Evolutionary conservation across 2,329 filamentous ascomycete genomes (phyloP), one percentile per base, ranked within the genome.

Genomic region (Exserohilum rostratum): DNA sequence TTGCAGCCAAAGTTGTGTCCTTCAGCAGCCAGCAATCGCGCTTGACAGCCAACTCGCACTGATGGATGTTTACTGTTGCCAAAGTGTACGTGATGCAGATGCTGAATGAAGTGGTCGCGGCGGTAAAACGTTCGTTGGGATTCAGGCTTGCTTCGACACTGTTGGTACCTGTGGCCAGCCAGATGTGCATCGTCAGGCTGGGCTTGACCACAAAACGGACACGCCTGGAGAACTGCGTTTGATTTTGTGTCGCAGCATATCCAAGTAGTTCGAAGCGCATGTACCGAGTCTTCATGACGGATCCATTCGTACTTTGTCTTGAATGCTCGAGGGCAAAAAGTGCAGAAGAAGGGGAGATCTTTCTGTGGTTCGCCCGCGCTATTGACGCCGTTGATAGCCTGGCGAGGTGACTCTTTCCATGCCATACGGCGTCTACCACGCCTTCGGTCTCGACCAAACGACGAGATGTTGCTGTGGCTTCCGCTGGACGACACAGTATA

Each of bases 271-370:
- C 70, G 68, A n/a, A 74, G 67, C 11, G 69, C 72, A 40, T 75
- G 72, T 4, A 73, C 71, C 1, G 71, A 74, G 39, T 75, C 71
- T 53, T 74, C 72, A 35, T 75, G 72, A 6, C 72, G 66, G n/a
- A 71, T 62, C 72, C 72, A 75, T 54, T 73, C 70, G 40, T 74
- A 74, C 33, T 74, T 75, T 3, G 70, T 72, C 37, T 70, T 71
- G 61, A 74, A 75, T 2, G 72, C 68, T 31, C 70, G 62, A 3
- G 68, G 68, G 40, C 72, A 75, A 45, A 74, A 75, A 2, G 72
- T 75, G 49, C 72, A 75, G 43, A 69, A 72, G 55, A 73, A 75
- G 6, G 70, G 66, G 2, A 74, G 55, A n/a, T 72, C 67, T 44
- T 69, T 57, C 30, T 68, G 62, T 39, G 66, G 65, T 6, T 68